These are phyloP conservation scores for Verbascum thapsus DNA, from an alignment of 257 asterid species.

Conservation along the genomic window DNA sequence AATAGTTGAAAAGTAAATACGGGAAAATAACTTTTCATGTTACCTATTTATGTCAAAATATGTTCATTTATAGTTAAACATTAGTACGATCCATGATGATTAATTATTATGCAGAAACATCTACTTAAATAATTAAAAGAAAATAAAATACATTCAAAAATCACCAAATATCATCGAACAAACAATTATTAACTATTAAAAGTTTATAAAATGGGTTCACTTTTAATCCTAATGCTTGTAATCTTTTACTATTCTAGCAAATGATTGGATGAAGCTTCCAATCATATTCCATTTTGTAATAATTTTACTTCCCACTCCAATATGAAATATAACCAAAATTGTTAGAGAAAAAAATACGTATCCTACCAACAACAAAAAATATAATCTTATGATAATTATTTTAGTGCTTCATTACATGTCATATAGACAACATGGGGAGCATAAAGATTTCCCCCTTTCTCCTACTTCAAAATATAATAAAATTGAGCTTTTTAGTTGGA, in stretches of 20 bases:
- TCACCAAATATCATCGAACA: not conserved
- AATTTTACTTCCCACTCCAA: not conserved
- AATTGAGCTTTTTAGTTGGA: conserved; percentile 6
- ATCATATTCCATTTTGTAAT: conserved; percentile 15
- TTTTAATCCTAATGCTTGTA: conserved; percentile 6
- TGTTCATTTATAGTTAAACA: too few relatives aligned
- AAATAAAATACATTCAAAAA: too few relatives aligned
- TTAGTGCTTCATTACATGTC: conserved; percentile 33
- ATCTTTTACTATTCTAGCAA: conserved; percentile 19
- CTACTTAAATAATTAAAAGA: too few relatives aligned
- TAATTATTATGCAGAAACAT: too few relatives aligned
- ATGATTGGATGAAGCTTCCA: conserved; percentile 30
- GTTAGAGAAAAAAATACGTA: not conserved
- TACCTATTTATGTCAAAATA: too few relatives aligned
- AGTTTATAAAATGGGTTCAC: not conserved
- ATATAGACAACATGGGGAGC: conserved; percentile 30
- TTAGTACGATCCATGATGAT: too few relatives aligned
- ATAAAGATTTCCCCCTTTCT: conserved; percentile 12
- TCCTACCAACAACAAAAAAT: conserved; percentile 2
- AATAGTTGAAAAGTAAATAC: too few relatives aligned
- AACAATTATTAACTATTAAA: conserved; percentile 5
- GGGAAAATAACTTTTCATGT: too few relatives aligned
- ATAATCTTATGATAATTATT: conserved; percentile 18
- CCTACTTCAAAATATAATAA: not conserved
- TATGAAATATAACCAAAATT: not conserved